Evolutionary conservation across 2,329 filamentous ascomycete genomes (phyloP), one percentile per base, ranked within the genome.

Genomic region (Sordariomycetes sp.): DNA sequence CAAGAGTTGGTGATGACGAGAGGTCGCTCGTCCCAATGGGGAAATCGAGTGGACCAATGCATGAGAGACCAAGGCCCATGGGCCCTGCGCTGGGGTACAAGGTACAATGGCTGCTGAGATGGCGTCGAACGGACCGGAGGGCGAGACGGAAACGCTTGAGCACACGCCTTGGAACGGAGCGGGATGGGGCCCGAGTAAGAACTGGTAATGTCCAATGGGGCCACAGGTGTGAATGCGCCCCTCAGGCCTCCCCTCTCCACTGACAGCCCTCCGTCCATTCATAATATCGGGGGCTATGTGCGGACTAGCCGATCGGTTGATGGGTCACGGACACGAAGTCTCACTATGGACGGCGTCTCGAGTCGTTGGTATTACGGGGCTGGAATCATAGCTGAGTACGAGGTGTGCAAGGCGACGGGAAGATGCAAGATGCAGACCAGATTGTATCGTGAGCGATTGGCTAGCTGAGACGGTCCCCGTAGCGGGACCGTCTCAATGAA

Each of bases 11-110:
- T 56, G 55, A 56, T 56, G 55, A 42, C 54, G 32, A 34, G 34
- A 25, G 50, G 55, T 25, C 51, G 39, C 54, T 35, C 36, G 42
- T 56, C 54, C 54, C 20, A 50, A 56, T 56, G 54, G 42, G 54
- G 54, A 56, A 50, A 48, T 20, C 42, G 12, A 51, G 25, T 20
- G 24, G 28, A 24, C 54, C 13, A 24, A 22, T 50, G 45, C 45
- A 50, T 50, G 45, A 17, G 45, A 24, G 45, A 20, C 20, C 45
- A n/a, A n/a, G n/a, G n/a, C 24, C n/a, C 22, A 20, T 50, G 45
- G 45, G 24, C 45, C 24, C 20, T 10, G 20, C 10, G 10, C 22
- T 10, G 45, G 45, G 45, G 45, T 50, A 50, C 45, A 24, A 50
- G 45, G 45, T 50, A 50, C 45, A 50, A 50, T 50, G 45, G 45